Evolutionary conservation across 1,284 basidiomycete genomes (phyloP).

Genomic region (Pholiota adiposa): DNA sequence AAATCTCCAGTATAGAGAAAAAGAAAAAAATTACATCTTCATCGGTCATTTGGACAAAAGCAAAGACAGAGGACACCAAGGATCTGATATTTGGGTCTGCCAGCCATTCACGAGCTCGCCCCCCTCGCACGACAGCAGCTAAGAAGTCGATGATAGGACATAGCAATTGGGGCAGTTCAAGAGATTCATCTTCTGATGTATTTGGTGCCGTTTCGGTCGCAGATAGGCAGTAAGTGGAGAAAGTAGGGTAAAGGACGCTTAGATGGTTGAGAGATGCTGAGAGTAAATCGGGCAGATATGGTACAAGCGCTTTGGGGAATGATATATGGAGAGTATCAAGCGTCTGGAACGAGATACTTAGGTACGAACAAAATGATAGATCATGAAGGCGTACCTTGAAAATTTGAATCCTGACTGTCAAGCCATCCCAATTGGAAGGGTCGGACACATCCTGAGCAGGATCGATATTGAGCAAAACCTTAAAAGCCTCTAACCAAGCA

Average conservation of each 20-base stretch:
- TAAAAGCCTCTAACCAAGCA: constrained; percentile 88
- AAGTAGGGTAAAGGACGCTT: constrained; percentile 65
- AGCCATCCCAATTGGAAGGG: constrained; percentile 72
- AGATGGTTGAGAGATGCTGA: constrained; percentile 69
- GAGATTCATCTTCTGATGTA: constrained; percentile 77
- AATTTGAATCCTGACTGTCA: constrained; percentile 78
- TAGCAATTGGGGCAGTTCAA: constrained; percentile 78
- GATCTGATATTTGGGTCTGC: constrained; percentile 53
- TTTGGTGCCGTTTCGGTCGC: constrained; percentile 56
- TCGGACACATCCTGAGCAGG: constrained; percentile 63
- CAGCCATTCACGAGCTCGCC: constrained; percentile 68
- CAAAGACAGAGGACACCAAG: constrained; percentile 66
- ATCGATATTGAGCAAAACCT: constrained; percentile 72
- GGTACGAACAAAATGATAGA: not conserved
- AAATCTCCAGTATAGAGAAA: not conserved
- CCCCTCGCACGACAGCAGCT: constrained; percentile 62
- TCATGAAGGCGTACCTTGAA: constrained; percentile 61
- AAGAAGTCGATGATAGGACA: constrained; percentile 85
- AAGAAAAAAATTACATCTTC: constrained; percentile 72
- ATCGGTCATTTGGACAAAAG: constrained; percentile 85
- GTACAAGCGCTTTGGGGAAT: constrained; percentile 71
- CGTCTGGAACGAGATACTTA: constrained; percentile 47
- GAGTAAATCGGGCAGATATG: constrained; percentile 67
- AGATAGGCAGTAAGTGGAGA: constrained; percentile 71
- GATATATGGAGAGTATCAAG: constrained; percentile 76